phyloP scores from a whole-genome alignment of 1,139 yeast species.

The Pichia sp. region DNA sequence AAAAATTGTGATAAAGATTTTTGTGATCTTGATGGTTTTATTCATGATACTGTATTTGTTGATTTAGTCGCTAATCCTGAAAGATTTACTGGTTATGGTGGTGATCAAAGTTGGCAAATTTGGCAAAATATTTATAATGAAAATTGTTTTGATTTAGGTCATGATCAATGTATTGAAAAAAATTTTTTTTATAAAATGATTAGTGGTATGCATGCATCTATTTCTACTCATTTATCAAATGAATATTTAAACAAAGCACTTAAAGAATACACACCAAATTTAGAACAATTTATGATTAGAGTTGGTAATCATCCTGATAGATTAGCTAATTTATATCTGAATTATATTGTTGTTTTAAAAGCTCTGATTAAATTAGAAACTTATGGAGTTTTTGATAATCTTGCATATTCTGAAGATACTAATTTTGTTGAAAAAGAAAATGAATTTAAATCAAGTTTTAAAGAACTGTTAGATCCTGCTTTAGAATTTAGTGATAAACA shows the following conservation, averaged over 20 bases:
- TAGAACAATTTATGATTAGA: slow-evolving; percentile 75
- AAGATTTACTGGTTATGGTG: slow-evolving; percentile 94
- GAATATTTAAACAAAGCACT: slow-evolving; percentile 71
- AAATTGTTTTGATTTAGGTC: slow-evolving; percentile 68
- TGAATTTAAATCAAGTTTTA: slow-evolving; percentile 24
- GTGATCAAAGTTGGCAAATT: slow-evolving; percentile 82
- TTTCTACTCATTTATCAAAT: slow-evolving; percentile 86
- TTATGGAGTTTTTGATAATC: slow-evolving; percentile 25
- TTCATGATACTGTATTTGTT: slow-evolving; percentile 63
- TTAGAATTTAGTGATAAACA: slow-evolving; percentile 17
- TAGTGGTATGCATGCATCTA: slow-evolving; percentile 94
- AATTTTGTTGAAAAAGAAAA: slow-evolving; percentile 25
- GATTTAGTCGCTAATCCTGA: slow-evolving; percentile 88
- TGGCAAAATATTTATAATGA: slow-evolving; percentile 93
- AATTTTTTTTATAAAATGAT: slow-evolving; percentile 79
- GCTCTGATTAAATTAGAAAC: slow-evolving; percentile 59
- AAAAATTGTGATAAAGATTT: slow-evolving; percentile 32
- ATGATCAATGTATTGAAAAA: slow-evolving; percentile 63
- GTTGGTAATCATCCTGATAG: slow-evolving; percentile 90
- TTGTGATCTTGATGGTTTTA: slow-evolving; percentile 39
- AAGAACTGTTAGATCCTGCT: slow-evolving; percentile 25
- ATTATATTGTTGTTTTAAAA: slow-evolving; percentile 81
- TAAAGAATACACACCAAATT: slow-evolving; percentile 79
- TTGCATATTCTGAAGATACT: slow-evolving; percentile 26
- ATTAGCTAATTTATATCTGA: slow-evolving; percentile 81